Evolutionary conservation across 805 yeast genomes (phyloP).

Genomic region (Saccharomycopsis malanga): DNA sequence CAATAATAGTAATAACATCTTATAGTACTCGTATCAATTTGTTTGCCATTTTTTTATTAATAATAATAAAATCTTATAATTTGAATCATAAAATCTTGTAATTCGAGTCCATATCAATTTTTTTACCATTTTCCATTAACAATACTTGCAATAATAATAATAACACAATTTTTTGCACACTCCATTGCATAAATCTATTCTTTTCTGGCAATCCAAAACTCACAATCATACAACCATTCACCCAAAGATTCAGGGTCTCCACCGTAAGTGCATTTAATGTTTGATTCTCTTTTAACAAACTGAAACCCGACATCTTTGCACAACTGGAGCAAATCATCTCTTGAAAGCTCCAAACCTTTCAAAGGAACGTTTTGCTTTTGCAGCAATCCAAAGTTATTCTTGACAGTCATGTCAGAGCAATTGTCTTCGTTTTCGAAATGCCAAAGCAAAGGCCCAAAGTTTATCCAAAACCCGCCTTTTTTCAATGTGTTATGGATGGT

Average conservation of each 20-base stretch:
- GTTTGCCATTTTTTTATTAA: too few relatives aligned
- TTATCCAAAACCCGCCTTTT: slow-evolving; percentile 48
- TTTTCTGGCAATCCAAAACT: slow-evolving; percentile 56
- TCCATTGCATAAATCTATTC: too few relatives aligned
- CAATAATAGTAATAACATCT: too few relatives aligned
- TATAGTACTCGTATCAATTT: too few relatives aligned
- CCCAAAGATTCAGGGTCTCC: slow-evolving; percentile 46
- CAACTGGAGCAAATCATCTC: slow-evolving; percentile 46
- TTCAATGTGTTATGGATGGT: slow-evolving; percentile 41
- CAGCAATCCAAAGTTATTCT: too few relatives aligned
- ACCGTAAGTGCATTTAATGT: slow-evolving; percentile 46
- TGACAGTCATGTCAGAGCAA: slow-evolving; percentile 23
- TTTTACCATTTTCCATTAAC: too few relatives aligned
- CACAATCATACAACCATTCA: slow-evolving; percentile 52
- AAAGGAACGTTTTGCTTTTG: slow-evolving; percentile 31
- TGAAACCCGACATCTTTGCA: slow-evolving; percentile 44
- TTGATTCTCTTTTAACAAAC: slow-evolving; percentile 38
- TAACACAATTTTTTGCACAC: too few relatives aligned
- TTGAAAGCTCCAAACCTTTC: slow-evolving; percentile 53
- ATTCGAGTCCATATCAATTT: too few relatives aligned
- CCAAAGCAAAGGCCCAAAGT: slow-evolving; percentile 67
- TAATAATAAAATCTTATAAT: too few relatives aligned
- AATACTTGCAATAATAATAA: too few relatives aligned
- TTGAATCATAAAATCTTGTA: too few relatives aligned
- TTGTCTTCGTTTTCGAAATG: slow-evolving; percentile 53